Percentiles rank a stretch among this genome's conserved stretches.
Evolutionary conservation across 2,329 filamentous ascomycete genomes (phyloP).

Genomic region (Fusarium liriodendri): DNA sequence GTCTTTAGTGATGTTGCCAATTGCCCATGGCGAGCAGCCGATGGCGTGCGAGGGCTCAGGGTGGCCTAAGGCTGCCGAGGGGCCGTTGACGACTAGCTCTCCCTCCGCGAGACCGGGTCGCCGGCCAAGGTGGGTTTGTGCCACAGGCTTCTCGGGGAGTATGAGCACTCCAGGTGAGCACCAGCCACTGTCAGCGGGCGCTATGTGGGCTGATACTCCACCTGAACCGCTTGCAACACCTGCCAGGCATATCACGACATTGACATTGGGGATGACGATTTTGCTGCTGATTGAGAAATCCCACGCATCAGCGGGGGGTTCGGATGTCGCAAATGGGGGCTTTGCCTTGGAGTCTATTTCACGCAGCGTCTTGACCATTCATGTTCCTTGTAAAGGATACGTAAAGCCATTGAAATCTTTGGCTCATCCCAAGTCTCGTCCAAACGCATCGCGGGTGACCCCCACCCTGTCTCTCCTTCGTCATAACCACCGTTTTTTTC

Average conservation of each 20-base stretch:
- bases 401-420: conserved; percentile 12
- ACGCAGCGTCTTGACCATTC: conserved; percentile 5
- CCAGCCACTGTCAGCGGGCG: conserved; percentile 27
- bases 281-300: conserved; percentile 6
- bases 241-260: conserved; percentile 43
- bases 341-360: background rate
- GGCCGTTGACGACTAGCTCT: conserved; percentile 29
- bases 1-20: conserved; percentile 34
- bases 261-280: conserved; percentile 36
- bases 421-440: background rate
- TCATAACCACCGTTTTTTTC: conserved; percentile 12
- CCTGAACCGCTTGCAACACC: conserved; percentile 26
- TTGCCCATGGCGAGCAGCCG: conserved; percentile 45
- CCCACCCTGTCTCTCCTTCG: conserved; percentile 19
- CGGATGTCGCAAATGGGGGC: conserved; percentile 28
- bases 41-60: conserved; percentile 44
- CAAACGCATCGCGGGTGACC: conserved; percentile 11
- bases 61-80: conserved; percentile 40
- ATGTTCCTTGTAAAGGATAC: conserved; percentile 14
- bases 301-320: conserved; percentile 27
- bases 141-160: conserved; percentile 34
- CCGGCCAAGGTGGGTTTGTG: conserved; percentile 26
- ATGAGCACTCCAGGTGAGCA: conserved; percentile 5
- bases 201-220: conserved; percentile 40
- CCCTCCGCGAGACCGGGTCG: conserved; percentile 24